Conservation (phyloP, 1,139 yeast genomes). For the Groenewaldozyma auringiensis region DNA sequence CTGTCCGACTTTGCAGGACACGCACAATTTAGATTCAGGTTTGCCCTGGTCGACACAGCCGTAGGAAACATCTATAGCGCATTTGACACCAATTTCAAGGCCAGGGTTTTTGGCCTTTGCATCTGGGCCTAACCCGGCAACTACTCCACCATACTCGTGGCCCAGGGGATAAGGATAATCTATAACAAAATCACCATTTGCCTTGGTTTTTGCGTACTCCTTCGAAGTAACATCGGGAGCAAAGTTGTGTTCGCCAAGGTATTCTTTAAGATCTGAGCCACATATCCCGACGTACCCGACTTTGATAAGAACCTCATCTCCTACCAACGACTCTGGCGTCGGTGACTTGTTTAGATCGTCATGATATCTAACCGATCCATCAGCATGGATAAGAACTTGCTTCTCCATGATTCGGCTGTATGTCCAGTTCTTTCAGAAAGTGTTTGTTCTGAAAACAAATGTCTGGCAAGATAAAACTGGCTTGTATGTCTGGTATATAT, state of each 20-base stretch:
- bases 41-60: conserved; percentile 38
- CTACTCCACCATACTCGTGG: conserved; percentile 46
- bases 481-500: no score
- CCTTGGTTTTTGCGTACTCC: conserved; percentile 26
- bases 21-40: conserved; percentile 30
- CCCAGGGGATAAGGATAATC: conserved; percentile 41
- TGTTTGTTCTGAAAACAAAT: not conserved
- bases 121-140: conserved; percentile 31
- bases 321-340: conserved; percentile 10
- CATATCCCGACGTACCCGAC: conserved; percentile 46
- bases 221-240: conserved; percentile 24
- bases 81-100: conserved; percentile 34
- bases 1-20: conserved; percentile 38
- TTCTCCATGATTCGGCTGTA: conserved; percentile 4
- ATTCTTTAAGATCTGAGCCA: conserved; percentile 46
- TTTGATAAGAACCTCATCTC: conserved; percentile 39
- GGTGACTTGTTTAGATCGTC: conserved; percentile 4
- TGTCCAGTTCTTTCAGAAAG: not conserved
- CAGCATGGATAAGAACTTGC: conserved; percentile 8
- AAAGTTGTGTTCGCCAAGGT: conserved; percentile 42
- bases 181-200: conserved; percentile 8
- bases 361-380: conserved; percentile 7
- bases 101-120: conserved; percentile 34
- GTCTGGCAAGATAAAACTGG: no score
- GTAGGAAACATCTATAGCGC: conserved; percentile 42